These are phyloP conservation scores for Circinella minor DNA, from an alignment of 371 early-diverging fungal species.

Conservation along the genomic window DNA sequence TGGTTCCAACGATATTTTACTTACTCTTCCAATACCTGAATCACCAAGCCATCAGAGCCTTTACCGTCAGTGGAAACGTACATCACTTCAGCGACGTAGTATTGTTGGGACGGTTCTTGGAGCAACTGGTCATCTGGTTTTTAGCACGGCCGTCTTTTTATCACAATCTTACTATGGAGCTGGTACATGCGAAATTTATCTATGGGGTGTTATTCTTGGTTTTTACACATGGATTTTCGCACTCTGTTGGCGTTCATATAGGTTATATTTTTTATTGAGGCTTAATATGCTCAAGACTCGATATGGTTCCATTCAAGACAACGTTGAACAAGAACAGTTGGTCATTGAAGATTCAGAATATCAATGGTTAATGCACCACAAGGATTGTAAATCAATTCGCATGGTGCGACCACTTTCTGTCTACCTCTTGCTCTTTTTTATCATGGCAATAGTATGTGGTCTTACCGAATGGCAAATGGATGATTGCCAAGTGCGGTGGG, in stretches of 20 bases:
- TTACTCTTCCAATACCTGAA: neutral
- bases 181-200: slow-evolving; percentile 28
- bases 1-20: neutral
- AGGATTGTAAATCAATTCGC: slow-evolving; percentile 12
- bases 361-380: slow-evolving; percentile 31
- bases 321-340: neutral
- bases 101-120: slow-evolving; percentile 33
- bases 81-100: slow-evolving; percentile 32
- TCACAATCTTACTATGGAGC: slow-evolving; percentile 20
- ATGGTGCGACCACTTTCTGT: slow-evolving; percentile 13
- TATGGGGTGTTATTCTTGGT: slow-evolving; percentile 38
- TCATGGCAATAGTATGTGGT: slow-evolving; percentile 21
- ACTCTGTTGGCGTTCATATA: slow-evolving; percentile 31
- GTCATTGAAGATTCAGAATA: slow-evolving; percentile 26
- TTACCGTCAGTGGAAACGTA: slow-evolving; percentile 10
- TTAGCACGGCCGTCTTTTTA: slow-evolving; percentile 27
- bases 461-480: slow-evolving; percentile 17
- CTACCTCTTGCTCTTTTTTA: slow-evolving; percentile 14
- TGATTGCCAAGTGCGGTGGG: slow-evolving; percentile 27
- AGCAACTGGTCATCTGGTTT: slow-evolving; percentile 40
- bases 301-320: neutral
- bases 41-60: slow-evolving; percentile 6
- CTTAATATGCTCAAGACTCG: slow-evolving; percentile 32
- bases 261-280: slow-evolving; percentile 33
- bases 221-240: slow-evolving; percentile 45